Percentiles rank a stretch among this genome's conserved stretches.
Evolutionary conservation across 129 eudicot species (phyloP).

Genomic region (Flaveria brownii): DNA sequence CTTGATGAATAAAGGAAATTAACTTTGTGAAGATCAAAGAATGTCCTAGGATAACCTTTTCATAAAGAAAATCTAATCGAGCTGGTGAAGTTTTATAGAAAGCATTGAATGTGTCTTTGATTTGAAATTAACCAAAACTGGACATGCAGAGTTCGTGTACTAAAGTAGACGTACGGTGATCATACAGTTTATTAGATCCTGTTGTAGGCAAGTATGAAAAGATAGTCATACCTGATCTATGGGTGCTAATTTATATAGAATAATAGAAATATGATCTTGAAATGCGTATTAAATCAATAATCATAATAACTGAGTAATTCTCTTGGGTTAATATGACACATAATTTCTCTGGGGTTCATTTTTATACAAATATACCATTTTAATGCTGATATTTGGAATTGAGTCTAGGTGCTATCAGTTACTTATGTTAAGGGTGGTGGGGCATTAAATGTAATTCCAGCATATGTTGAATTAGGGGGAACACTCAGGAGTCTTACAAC

Average conservation of each 20-base stretch:
- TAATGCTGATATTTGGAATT: conserved; percentile 27
- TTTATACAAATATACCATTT: neutral
- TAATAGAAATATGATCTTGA: neutral
- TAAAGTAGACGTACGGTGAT: no score
- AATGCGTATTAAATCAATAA: neutral
- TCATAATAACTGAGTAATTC: neutral
- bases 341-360: neutral
- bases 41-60: no score
- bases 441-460: conserved; percentile 59
- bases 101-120: no score
- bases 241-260: neutral
- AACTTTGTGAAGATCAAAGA: no score
- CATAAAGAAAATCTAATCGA: no score
- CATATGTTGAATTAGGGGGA: conserved; percentile 73
- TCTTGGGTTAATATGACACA: neutral
- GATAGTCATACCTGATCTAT: no score
- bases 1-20: no score
- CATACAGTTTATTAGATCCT: no score
- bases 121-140: no score
- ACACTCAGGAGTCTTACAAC: conserved; percentile 84
- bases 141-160: no score
- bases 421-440: conserved; percentile 72
- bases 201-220: no score
- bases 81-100: no score
- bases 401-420: conserved; percentile 72